Base-by-base conservation (phyloP, 306 rosid genomes). In the Astragalus glycyphyllos region DNA sequence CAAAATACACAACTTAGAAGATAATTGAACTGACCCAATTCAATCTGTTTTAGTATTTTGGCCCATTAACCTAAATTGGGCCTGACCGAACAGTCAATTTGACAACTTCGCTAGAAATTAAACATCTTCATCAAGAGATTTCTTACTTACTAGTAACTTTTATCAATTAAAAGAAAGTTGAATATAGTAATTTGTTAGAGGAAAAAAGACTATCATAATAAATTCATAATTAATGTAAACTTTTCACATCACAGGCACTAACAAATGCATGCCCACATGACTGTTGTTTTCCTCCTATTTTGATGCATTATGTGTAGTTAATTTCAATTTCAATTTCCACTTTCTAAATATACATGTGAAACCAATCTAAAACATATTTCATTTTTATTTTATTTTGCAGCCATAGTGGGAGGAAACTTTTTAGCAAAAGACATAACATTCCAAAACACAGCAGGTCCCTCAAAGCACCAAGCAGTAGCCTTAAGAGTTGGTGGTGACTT, bases 381-480 rank as follows among this genome's bases (percentile, higher is more conserved):
- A 5, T 23, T 51, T 42, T 5, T 4, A 11, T 4, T 2, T 0
- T 15, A 46, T 14, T 23, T 26, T 85, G 85, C 92, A 94, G 98
- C 96, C 12, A 82, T 65, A 4, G 98, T 89, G 38, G 98, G 98
- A 0, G 85, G 13, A 35, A 31, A 86, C 1, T 94, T 94, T 60
- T 38, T 94, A 9, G 98, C 97, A 1, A 17, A 85, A 44, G 92
- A 86, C 78, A 48, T 94, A 50, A 89, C 97, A 4, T 87, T 94
- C 69, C 86, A 94, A 68, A 94, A 94, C 96, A 79, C 97, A 5
- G 98, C 98, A 0, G 98, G 98, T 0, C 86, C 97, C 6, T 82
- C 97, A 10, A 94, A 94, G 86, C 95, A 94, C 82, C 97, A 94
- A 66, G 98, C 98, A 0, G 98, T 94, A 42, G 98, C 97, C 8